Conservation (phyloP, 1,284 basidiomycete species). For the Vanrija humicola region DNA sequence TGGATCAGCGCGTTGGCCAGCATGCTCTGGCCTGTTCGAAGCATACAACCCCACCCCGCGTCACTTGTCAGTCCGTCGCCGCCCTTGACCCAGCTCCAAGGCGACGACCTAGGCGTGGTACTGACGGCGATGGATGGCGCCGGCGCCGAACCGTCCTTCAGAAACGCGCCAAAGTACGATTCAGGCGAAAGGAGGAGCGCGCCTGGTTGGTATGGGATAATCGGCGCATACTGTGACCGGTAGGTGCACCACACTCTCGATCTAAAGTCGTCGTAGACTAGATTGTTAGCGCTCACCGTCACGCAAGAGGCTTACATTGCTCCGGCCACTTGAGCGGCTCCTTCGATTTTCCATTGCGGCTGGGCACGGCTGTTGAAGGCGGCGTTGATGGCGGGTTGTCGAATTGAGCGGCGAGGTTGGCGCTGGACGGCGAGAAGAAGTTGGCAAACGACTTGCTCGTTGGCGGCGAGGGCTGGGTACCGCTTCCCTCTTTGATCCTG, state of each 20-base stretch:
- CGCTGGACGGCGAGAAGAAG: constrained; percentile 28
- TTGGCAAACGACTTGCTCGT: constrained; percentile 40
- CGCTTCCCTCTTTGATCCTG: constrained; percentile 7
- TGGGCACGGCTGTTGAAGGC: constrained; percentile 5
- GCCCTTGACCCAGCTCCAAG: constrained; percentile 49
- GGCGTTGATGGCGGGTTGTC: constrained; percentile 4
- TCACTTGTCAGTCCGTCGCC: constrained; percentile 82
- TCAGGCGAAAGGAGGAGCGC: constrained; percentile 38
- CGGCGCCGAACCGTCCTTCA: background rate
- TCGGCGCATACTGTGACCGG: constrained; percentile 79
- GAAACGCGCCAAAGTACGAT: constrained; percentile 54
- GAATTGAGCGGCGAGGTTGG: constrained; percentile 10
- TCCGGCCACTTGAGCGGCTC: constrained; percentile 45
- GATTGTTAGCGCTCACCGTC: constrained; percentile 44
- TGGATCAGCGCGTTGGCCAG: constrained; percentile 83
- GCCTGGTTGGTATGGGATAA: constrained; percentile 56
- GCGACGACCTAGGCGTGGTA: constrained; percentile 12
- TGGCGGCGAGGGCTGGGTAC: constrained; percentile 7
- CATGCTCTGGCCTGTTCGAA: constrained; percentile 88
- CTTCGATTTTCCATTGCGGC: constrained; percentile 26
- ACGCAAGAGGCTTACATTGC: constrained; percentile 35
- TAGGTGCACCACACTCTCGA: constrained; percentile 88
- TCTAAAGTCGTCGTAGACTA: constrained; percentile 85
- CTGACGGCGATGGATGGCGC: background rate
- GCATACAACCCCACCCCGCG: constrained; percentile 97